These are phyloP conservation scores for Fusarium azukiicola DNA, from an alignment of 2,329 filamentous ascomycete species.

Conservation along the genomic window DNA sequence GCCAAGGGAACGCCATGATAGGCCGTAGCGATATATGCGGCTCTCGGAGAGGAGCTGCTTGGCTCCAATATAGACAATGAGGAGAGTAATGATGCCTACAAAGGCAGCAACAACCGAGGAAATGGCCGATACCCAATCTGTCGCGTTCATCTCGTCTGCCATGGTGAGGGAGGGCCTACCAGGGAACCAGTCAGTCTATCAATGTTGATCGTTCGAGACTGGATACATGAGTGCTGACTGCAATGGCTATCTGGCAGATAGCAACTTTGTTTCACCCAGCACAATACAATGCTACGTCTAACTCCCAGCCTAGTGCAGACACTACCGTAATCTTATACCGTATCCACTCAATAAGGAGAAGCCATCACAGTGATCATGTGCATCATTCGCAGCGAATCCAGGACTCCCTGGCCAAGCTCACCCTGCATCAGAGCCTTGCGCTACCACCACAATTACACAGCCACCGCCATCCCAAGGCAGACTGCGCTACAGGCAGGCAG, in stretches of 20 bases:
- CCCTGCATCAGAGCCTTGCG: no score
- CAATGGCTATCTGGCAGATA: neutral
- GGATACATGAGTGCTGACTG: neutral
- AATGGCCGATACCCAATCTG: neutral
- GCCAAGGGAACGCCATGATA: neutral
- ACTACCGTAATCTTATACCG: no score
- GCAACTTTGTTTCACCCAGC: no score
- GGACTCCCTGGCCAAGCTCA: no score
- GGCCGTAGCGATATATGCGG: neutral
- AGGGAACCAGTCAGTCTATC: neutral
- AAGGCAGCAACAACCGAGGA: neutral
- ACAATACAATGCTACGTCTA: no score
- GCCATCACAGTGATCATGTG: no score
- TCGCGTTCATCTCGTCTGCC: neutral
- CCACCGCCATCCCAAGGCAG: no score
- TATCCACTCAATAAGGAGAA: no score
- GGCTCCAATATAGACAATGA: neutral
- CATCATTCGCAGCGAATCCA: no score
- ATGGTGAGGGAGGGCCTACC: neutral
- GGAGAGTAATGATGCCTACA: neutral
- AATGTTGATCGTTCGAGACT: neutral
- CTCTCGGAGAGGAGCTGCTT: neutral
- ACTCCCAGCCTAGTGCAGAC: no score
- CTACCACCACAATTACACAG: no score
- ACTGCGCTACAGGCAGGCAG: no score